Conservation (phyloP, 345 rosid species). For the Iberis pinnata region DNA sequence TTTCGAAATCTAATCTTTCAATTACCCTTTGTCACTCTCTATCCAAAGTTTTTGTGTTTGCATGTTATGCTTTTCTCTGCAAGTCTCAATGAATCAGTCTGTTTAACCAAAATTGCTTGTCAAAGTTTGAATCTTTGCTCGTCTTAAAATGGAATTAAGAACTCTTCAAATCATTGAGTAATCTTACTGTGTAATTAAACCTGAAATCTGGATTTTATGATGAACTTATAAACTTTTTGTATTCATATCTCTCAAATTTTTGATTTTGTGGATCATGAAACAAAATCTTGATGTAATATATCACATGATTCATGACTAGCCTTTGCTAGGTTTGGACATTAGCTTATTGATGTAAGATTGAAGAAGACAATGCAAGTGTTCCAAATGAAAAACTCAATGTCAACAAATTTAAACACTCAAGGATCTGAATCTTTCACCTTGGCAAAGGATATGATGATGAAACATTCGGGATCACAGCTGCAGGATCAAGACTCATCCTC, state of each 20-base stretch:
- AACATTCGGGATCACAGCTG: constrained; percentile 25
- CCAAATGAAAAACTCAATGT: background rate
- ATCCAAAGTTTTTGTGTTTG: constrained; percentile 15
- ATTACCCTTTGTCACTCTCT: background rate
- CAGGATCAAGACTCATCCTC: constrained; percentile 59
- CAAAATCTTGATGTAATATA: background rate
- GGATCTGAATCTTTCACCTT: constrained; percentile 21
- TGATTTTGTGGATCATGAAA: constrained; percentile 14
- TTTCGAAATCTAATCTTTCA: too few relatives aligned
- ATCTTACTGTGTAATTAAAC: constrained; percentile 14
- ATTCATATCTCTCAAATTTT: constrained; percentile 9
- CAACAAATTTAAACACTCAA: constrained; percentile 20
- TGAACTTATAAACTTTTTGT: background rate
- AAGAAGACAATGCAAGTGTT: constrained; percentile 33
- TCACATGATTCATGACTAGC: constrained; percentile 1
- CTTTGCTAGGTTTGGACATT: constrained; percentile 19
- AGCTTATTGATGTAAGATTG: background rate
- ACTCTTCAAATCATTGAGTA: background rate
- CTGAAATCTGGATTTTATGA: background rate
- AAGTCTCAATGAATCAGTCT: background rate
- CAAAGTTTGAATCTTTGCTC: constrained; percentile 13
- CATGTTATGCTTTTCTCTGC: constrained; percentile 18
- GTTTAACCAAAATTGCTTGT: background rate
- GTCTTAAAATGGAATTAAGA: background rate
- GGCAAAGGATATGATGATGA: constrained; percentile 21